Percentiles rank a stretch among this genome's conserved stretches.
These are phyloP conservation scores for Dactylellina leptospora DNA, from an alignment of 2,329 filamentous ascomycete species.

Conservation along the genomic window DNA sequence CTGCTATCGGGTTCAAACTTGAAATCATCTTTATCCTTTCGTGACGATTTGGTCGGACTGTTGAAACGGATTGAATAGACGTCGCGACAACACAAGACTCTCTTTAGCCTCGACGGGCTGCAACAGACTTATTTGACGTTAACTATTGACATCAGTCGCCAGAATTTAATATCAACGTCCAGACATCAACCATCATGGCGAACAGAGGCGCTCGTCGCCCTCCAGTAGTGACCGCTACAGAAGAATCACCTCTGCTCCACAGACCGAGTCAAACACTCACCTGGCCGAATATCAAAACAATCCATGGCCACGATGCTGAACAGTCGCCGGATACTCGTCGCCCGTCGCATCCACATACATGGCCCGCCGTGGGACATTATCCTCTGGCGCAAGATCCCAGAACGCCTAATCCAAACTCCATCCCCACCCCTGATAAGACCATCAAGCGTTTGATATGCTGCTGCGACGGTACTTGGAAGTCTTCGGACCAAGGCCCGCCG, in stretches of 20 bases:
- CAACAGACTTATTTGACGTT: neutral
- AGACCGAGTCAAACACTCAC: slow-evolving; percentile 27
- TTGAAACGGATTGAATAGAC: neutral
- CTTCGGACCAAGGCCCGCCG: slow-evolving; percentile 53
- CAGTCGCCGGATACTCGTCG: slow-evolving; percentile 31
- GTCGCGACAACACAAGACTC: slow-evolving; percentile 21
- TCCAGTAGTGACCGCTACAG: slow-evolving; percentile 24
- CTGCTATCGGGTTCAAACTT: too few relatives aligned
- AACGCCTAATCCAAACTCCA: slow-evolving; percentile 48
- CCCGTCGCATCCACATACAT: slow-evolving; percentile 39
- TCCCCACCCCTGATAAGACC: slow-evolving; percentile 43
- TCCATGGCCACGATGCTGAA: slow-evolving; percentile 29
- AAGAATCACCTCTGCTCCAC: slow-evolving; percentile 27
- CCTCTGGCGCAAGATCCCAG: slow-evolving; percentile 43
- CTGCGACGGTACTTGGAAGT: slow-evolving; percentile 59
- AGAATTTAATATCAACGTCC: neutral
- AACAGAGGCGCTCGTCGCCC: slow-evolving; percentile 6
- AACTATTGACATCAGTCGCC: too few relatives aligned
- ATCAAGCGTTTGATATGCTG: slow-evolving; percentile 59
- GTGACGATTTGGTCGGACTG: neutral
- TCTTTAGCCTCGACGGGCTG: neutral
- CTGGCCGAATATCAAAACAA: slow-evolving; percentile 42
- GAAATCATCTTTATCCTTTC: too few relatives aligned
- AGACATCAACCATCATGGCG: neutral
- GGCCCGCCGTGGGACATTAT: slow-evolving; percentile 42